These are phyloP conservation scores for Coprinopsis cinerea DNA, from an alignment of 768 basidiomycete genomes.

Conservation along the genomic window DNA sequence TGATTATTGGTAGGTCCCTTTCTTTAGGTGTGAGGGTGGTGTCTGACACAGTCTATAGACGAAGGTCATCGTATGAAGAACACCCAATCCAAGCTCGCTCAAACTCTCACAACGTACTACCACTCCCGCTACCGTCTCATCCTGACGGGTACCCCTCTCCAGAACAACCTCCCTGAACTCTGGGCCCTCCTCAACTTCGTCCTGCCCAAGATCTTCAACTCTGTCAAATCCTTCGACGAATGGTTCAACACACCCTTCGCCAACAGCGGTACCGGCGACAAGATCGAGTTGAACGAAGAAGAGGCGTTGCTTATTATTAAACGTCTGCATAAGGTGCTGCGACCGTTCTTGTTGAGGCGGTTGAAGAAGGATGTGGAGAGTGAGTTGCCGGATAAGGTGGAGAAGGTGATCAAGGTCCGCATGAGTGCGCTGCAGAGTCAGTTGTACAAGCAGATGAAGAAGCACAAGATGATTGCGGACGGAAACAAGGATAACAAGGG, in stretches of 20 bases:
- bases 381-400: conserved; percentile 94
- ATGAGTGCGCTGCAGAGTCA: conserved; percentile 92
- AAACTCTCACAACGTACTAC: conserved; percentile 89
- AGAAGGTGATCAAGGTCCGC: conserved; percentile 94
- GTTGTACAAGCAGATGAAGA: conserved; percentile 96
- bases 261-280: conserved; percentile 95
- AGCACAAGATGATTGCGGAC: conserved; percentile 94
- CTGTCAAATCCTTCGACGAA: conserved; percentile 97
- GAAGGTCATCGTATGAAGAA: conserved; percentile 99
- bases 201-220: conserved; percentile 94
- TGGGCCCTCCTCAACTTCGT: conserved; percentile 97
- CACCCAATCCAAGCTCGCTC: conserved; percentile 79
- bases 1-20: conserved; percentile 79
- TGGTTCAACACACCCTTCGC: conserved; percentile 99
- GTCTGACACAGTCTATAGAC: conserved; percentile 37
- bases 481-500: conserved; percentile 64
- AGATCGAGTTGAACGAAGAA: conserved; percentile 99
- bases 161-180: conserved; percentile 94
- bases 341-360: conserved; percentile 88
- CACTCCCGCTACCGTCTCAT: conserved; percentile 91
- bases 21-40: conserved; percentile 1
- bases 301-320: conserved; percentile 96
- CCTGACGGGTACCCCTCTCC: conserved; percentile 91
- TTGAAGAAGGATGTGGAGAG: conserved; percentile 97
- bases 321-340: conserved; percentile 90